Evolutionary conservation across 768 basidiomycete species (phyloP), one percentile per base, ranked within the genome.

Genomic region (Lactarius vividus): DNA sequence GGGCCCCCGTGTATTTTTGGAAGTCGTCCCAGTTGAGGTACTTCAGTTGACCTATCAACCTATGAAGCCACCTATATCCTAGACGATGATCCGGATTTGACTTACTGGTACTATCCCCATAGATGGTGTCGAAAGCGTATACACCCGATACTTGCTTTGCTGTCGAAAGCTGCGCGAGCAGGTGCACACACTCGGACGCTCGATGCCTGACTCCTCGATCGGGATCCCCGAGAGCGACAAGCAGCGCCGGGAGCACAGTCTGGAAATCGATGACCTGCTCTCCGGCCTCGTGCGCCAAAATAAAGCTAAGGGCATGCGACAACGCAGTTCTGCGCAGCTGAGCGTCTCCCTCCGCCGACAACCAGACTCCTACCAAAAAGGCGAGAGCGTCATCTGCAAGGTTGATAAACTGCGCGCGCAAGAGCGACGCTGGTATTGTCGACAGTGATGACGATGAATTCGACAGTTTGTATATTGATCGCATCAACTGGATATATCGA

Each of bases 291-390:
- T 93, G 87, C 0, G 95, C 92, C 56, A 86, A 82, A 15, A 98
- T 75, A 75, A 96, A 96, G 0, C 94, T 92, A 2, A 83, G 79
- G 23, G 87, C 86, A 73, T 98, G 94, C 5, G 82, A 78, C 10
- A 98, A 78, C 0, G 94, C 87, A 1, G 86, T 80, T 2, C 82
- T 76, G 63, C 77, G 81, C 65, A 80, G 80, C 57, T 76, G 69
- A 23, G 74, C 70, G 3, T 76, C 62, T 57, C 23, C 61, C 15
- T 72, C 58, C 10, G 67, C 60, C 18, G 67, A 59, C 29, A 75
- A 79, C 83, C 90, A 92, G 29, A 90, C 72, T 0, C 91, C 88
- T 0, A 89, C 84, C 13, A 99, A 83, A 79, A 99, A 96, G 0
- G 87, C 80, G 15, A 98, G 78, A 0, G 89, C 81, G 61, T 88